phyloP scores from a whole-genome alignment of 768 basidiomycete genomes.

The Hericium erinaceus region DNA sequence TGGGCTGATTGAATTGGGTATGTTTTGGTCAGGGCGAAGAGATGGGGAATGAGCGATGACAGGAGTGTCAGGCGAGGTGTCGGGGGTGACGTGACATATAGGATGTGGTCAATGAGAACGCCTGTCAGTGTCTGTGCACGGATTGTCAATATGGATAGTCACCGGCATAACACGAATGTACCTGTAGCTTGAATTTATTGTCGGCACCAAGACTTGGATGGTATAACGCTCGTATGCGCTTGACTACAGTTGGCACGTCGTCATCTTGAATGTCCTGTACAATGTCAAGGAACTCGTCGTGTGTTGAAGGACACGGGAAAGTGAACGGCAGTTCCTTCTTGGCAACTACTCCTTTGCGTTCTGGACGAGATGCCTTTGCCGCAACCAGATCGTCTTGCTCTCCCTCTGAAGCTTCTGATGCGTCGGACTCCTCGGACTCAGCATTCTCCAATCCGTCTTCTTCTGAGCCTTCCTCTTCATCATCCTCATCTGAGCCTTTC shows the following conservation, averaged over 20 bases:
- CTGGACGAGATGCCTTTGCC: background rate
- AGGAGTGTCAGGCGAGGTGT: conserved; percentile 51
- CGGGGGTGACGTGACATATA: conserved; percentile 63
- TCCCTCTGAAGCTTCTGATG: conserved; percentile 26
- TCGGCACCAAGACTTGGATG: conserved; percentile 89
- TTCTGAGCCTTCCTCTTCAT: conserved; percentile 18
- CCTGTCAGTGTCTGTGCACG: conserved; percentile 51
- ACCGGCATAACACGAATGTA: conserved; percentile 22
- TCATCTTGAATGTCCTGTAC: conserved; percentile 60
- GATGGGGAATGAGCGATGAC: conserved; percentile 63
- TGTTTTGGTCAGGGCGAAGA: conserved; percentile 65
- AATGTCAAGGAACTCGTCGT: conserved; percentile 86
- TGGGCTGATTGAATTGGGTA: conserved; percentile 78
- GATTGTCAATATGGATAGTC: no score
- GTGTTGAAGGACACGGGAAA: conserved; percentile 78
- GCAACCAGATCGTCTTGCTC: conserved; percentile 31
- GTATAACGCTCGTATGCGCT: conserved; percentile 84
- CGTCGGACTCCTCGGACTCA: conserved; percentile 29
- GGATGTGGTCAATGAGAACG: conserved; percentile 82
- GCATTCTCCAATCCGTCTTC: conserved; percentile 24
- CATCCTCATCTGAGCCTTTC: conserved; percentile 24
- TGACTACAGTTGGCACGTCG: conserved; percentile 71
- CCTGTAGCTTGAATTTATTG: conserved; percentile 91
- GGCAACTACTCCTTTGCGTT: background rate
- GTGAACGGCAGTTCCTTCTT: conserved; percentile 78